Conservation (phyloP, 768 basidiomycete species). For the Russula olivacea region DNA sequence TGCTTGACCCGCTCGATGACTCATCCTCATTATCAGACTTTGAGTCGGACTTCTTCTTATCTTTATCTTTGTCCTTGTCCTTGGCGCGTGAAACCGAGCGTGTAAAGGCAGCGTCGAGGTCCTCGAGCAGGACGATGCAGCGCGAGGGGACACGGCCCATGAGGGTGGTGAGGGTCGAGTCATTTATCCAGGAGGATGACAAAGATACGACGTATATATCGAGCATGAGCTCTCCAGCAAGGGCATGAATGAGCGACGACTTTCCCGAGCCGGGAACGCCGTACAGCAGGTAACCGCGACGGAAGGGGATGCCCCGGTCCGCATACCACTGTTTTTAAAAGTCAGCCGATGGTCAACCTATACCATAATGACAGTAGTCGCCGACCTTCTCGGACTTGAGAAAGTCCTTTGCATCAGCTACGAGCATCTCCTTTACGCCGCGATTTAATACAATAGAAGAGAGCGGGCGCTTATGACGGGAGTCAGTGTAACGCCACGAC, state of each 20-base stretch:
- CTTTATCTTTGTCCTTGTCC: conserved; percentile 42
- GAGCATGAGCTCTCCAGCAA: conserved; percentile 83
- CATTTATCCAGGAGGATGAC: conserved; percentile 82
- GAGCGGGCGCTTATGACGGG: conserved; percentile 83
- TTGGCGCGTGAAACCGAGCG: conserved; percentile 65
- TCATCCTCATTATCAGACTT: conserved; percentile 35
- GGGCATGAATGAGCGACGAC: conserved; percentile 78
- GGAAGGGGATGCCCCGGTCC: conserved; percentile 89
- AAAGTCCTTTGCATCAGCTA: conserved; percentile 78
- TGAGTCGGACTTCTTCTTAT: conserved; percentile 31
- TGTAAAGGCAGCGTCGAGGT: conserved; percentile 85
- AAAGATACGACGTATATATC: conserved; percentile 90
- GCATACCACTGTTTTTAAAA: conserved; percentile 65
- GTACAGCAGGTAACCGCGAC: conserved; percentile 79
- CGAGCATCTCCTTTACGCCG: conserved; percentile 85
- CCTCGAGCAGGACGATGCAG: conserved; percentile 84
- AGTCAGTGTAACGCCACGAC: conserved; percentile 84
- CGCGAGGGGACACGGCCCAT: conserved; percentile 84
- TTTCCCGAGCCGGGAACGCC: conserved; percentile 85
- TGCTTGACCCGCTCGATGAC: conserved; percentile 33
- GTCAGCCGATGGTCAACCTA: conserved; percentile 13
- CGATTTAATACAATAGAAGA: conserved; percentile 81
- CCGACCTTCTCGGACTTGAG: conserved; percentile 73
- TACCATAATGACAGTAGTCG: conserved; percentile 2
- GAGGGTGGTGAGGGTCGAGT: conserved; percentile 76